phyloP scores from a whole-genome alignment of 2,329 filamentous ascomycete species.

The Karstenula rhodostoma region DNA sequence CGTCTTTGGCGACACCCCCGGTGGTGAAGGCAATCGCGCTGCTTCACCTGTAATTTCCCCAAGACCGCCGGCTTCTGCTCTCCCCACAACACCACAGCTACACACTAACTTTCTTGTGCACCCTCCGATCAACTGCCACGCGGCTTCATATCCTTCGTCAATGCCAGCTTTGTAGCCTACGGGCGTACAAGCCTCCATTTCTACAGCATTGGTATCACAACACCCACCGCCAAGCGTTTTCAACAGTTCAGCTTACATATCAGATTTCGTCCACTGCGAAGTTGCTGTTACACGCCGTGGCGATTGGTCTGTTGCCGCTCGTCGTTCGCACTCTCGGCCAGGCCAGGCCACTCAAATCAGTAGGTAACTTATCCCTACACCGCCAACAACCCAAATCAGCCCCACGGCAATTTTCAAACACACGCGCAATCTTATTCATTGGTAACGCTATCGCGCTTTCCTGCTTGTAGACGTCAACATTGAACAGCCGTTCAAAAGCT shows the following conservation, averaged over 20 bases:
- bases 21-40: neutral
- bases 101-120: neutral
- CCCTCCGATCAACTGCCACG: neutral
- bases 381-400: too few species aligned
- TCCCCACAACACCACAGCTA: neutral
- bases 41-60: neutral
- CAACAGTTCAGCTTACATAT: neutral
- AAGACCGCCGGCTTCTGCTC: neutral
- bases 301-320: neutral
- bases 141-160: neutral
- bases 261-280: neutral
- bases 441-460: neutral
- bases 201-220: neutral
- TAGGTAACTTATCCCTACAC: too few species aligned
- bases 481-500: neutral
- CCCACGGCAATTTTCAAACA: neutral
- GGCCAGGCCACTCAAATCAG: neutral
- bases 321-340: neutral
- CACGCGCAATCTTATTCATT: neutral
- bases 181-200: neutral
- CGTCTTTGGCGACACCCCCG: neutral
- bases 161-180: neutral
- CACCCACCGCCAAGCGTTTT: neutral
- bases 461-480: neutral
- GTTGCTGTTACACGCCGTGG: neutral